Percentiles rank a stretch among this genome's conserved stretches.
Evolutionary conservation across 805 yeast genomes (phyloP).

Genomic region (Yamadazyma insecticola): DNA sequence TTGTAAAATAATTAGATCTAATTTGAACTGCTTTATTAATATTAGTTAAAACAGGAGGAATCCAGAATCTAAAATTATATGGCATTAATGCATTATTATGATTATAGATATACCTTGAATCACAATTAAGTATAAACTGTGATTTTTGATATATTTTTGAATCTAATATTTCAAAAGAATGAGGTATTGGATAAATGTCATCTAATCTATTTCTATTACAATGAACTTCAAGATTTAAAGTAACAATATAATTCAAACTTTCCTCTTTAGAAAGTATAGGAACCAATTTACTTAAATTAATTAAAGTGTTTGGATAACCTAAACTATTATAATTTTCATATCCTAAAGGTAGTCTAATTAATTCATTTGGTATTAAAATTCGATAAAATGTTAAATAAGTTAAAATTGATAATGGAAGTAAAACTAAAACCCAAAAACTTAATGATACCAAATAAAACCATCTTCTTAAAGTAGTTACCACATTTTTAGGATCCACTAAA

Average conservation of each 20-base stretch:
- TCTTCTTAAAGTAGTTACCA: conserved; percentile 10
- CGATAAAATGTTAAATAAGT: conserved; percentile 33
- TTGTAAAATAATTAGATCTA: neutral
- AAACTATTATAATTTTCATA: too few relatives aligned
- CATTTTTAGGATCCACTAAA: too few relatives aligned
- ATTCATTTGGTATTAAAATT: conserved; percentile 25
- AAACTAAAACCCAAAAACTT: conserved; percentile 18
- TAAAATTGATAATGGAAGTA: conserved; percentile 31
- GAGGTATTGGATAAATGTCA: conserved; percentile 11
- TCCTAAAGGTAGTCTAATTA: conserved; percentile 12
- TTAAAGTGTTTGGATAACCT: neutral
- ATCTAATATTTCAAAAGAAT: neutral
- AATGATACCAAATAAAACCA: conserved; percentile 20
- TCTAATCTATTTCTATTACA: conserved; percentile 18
- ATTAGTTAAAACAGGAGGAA: conserved; percentile 25
- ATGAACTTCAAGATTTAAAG: conserved; percentile 18
- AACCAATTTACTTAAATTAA: conserved; percentile 1
- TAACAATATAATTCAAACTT: conserved; percentile 15
- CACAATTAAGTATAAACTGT: conserved; percentile 24
- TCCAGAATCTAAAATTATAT: conserved; percentile 32
- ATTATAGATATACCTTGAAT: conserved; percentile 23
- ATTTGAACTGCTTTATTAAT: conserved; percentile 12
- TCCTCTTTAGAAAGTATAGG: conserved; percentile 8
- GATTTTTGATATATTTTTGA: conserved; percentile 4
- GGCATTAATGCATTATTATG: conserved; percentile 30